These are phyloP conservation scores for Hypericum perforatum DNA, from an alignment of 345 rosid species.

Conservation along the genomic window DNA sequence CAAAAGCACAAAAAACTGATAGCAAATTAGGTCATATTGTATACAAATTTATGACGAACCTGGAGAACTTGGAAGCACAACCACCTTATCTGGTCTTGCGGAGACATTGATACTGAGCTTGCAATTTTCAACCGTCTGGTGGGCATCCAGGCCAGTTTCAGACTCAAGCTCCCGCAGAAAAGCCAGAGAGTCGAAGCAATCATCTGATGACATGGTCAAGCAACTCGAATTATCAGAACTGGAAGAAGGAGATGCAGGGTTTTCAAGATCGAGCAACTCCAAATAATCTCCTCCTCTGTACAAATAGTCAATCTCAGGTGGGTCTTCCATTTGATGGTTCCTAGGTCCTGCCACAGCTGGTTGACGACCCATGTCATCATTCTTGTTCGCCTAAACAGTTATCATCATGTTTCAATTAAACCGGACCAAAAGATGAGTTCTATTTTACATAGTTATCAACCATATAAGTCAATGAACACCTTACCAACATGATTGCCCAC, in stretches of 20 bases:
- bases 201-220: constrained; percentile 35
- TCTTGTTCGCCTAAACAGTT: too few species aligned
- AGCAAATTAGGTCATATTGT: too few species aligned
- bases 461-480: too few species aligned
- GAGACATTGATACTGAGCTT: constrained; percentile 20
- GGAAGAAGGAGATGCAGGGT: constrained; percentile 29
- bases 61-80: constrained; percentile 21
- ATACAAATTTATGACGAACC: constrained; percentile 12
- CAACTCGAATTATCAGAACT: constrained; percentile 50
- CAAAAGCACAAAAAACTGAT: too few species aligned
- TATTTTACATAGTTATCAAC: too few species aligned
- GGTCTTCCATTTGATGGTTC: background rate
- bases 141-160: constrained; percentile 5
- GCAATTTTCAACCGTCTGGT: constrained; percentile 10
- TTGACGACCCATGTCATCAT: background rate
- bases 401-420: too few species aligned
- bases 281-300: constrained; percentile 28
- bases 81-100: constrained; percentile 16
- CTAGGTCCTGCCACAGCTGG: background rate
- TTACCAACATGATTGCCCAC: too few species aligned
- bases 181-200: constrained; percentile 33
- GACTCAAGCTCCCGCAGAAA: constrained; percentile 32
- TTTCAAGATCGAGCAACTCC: constrained; percentile 38
- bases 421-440: too few species aligned
- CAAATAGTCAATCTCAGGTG: constrained; percentile 12